Conservation (phyloP, 495 filamentous ascomycete species). For the Penicillium manginii region DNA sequence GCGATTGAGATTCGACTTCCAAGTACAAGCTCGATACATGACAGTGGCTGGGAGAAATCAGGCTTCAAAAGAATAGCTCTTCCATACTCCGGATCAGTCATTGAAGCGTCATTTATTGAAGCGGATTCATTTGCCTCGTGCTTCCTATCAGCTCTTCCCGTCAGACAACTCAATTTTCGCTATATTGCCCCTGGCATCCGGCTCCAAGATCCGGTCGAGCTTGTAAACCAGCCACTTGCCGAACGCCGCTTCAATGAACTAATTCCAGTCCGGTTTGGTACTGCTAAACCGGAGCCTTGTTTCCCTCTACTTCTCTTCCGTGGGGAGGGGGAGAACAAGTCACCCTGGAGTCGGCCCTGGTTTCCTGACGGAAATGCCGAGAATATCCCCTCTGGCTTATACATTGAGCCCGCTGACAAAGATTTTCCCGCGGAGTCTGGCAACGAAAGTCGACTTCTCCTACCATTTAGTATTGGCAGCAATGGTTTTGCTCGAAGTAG, state of each 20-base stretch:
- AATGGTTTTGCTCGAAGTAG: constrained; percentile 12
- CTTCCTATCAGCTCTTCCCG: constrained; percentile 9
- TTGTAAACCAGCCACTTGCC: constrained; percentile 6
- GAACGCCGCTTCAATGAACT: not conserved
- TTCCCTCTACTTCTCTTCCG: constrained; percentile 8
- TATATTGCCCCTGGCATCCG: constrained; percentile 17
- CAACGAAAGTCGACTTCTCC: constrained; percentile 8
- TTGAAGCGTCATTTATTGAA: not conserved
- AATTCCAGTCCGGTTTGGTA: not conserved
- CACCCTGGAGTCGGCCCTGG: constrained; percentile 6
- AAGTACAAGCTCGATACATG: not conserved
- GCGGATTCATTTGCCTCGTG: constrained; percentile 1
- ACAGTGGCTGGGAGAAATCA: not conserved
- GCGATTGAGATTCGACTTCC: constrained; percentile 18
- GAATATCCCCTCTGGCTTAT: constrained; percentile 7
- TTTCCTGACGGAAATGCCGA: constrained; percentile 3
- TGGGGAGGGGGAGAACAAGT: constrained; percentile 1
- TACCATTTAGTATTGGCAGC: constrained; percentile 12
- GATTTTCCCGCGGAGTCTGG: not conserved
- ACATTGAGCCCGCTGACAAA: constrained; percentile 4
- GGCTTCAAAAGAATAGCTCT: not conserved
- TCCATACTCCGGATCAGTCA: not conserved
- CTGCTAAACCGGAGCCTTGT: not conserved
- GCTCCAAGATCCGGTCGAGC: not conserved
- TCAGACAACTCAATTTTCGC: constrained; percentile 8